Evolutionary conservation across 768 basidiomycete species (phyloP).

Genomic region (Macrocybe gigantea): DNA sequence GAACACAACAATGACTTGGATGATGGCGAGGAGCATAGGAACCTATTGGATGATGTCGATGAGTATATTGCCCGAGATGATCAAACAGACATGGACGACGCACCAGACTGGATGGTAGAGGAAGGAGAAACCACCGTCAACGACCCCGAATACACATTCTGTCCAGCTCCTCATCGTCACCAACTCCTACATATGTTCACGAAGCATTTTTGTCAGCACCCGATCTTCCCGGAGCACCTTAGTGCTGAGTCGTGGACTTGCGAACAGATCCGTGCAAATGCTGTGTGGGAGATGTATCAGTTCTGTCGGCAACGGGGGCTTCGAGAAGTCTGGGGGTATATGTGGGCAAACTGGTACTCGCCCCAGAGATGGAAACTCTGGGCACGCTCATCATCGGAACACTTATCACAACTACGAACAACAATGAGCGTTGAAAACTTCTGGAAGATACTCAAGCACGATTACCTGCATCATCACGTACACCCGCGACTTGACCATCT

Average conservation of each 20-base stretch:
- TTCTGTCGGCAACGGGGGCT: slow-evolving; percentile 13
- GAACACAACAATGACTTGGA: too few relatives aligned
- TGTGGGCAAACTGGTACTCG: slow-evolving; percentile 19
- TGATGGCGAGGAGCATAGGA: too few relatives aligned
- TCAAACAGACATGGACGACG: slow-evolving; percentile 16
- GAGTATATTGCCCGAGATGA: background rate
- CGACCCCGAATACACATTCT: slow-evolving; percentile 18
- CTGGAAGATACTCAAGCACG: too few relatives aligned
- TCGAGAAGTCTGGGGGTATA: slow-evolving; percentile 17
- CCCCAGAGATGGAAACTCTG: slow-evolving; percentile 13
- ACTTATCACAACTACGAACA: too few relatives aligned
- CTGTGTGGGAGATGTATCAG: slow-evolving; percentile 19
- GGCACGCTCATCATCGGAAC: slow-evolving; percentile 6
- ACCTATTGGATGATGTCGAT: too few relatives aligned
- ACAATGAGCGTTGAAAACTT: too few relatives aligned
- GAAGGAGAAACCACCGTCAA: slow-evolving; percentile 12
- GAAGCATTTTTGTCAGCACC: slow-evolving; percentile 23
- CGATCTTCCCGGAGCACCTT: slow-evolving; percentile 14
- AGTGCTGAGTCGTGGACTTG: background rate
- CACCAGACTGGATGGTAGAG: slow-evolving; percentile 21
- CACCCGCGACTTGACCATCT: too few relatives aligned
- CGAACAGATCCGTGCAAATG: slow-evolving; percentile 11
- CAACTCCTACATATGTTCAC: slow-evolving; percentile 19
- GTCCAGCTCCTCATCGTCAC: slow-evolving; percentile 21
- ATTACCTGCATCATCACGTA: too few relatives aligned